Conservation (phyloP, 108 stramenopile genomes). For the Pseudonitzschia multiseries region DNA sequence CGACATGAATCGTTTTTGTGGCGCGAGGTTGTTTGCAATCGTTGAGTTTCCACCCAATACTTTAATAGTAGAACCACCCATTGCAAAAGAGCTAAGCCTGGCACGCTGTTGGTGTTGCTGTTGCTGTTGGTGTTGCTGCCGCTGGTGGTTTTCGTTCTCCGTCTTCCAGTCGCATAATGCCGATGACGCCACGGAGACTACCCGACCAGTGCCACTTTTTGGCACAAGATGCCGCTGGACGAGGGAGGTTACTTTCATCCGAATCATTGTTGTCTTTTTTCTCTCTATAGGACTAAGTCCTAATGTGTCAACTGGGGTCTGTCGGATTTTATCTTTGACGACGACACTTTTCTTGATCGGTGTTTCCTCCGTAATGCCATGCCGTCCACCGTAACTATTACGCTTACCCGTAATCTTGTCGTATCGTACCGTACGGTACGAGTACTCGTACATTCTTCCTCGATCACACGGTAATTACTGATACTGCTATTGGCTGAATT, state of each 20-base stretch:
- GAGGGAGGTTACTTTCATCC: neutral
- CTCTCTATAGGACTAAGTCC: neutral
- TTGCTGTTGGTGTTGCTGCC: no score
- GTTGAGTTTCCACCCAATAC: neutral
- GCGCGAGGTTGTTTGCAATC: neutral
- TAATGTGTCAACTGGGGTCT: neutral
- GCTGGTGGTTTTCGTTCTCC: neutral
- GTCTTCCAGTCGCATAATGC: neutral
- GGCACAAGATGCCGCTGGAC: neutral
- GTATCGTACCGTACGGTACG: no score
- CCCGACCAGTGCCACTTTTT: neutral
- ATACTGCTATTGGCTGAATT: no score
- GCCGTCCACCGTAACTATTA: no score
- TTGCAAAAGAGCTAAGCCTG: neutral
- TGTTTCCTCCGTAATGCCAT: no score
- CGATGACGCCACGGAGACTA: neutral
- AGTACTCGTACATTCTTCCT: no score
- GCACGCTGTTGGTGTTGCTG: neutral
- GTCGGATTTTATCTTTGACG: neutral
- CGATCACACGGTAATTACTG: no score
- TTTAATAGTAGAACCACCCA: neutral
- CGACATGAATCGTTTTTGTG: conserved; percentile 10
- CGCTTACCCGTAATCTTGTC: no score
- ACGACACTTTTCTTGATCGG: no score
- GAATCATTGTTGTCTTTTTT: neutral